Conservation (phyloP, 1,284 basidiomycete genomes). For the Sporisorium sorghi region DNA sequence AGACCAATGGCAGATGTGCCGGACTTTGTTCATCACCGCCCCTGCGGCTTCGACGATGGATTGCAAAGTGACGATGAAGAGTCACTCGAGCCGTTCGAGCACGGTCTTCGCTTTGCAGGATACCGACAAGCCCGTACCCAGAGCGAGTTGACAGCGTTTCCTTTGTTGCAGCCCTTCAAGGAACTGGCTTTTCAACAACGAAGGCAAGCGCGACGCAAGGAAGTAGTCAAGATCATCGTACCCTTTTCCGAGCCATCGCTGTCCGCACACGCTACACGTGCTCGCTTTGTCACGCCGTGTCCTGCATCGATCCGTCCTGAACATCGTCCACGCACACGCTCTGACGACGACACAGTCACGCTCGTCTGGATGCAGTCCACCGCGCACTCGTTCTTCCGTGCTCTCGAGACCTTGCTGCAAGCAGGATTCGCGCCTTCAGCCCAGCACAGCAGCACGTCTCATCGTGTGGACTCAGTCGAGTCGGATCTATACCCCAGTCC, state of each 20-base stretch:
- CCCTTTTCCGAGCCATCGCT: slow-evolving; percentile 35
- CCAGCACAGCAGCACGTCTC: slow-evolving; percentile 1
- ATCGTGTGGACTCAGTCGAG: not conserved
- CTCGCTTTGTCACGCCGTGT: slow-evolving; percentile 22
- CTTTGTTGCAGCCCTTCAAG: slow-evolving; percentile 14
- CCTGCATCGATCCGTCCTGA: not conserved
- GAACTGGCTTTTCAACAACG: slow-evolving; percentile 4
- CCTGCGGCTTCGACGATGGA: not conserved
- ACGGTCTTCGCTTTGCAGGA: slow-evolving; percentile 18
- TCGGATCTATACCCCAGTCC: slow-evolving; percentile 21
- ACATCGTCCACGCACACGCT: not conserved
- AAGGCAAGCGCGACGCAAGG: slow-evolving; percentile 18
- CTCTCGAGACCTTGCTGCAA: slow-evolving; percentile 24
- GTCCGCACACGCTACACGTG: slow-evolving; percentile 12
- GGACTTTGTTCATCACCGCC: slow-evolving; percentile 14
- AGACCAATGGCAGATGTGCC: not conserved
- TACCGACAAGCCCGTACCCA: slow-evolving; percentile 6
- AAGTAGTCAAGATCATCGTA: slow-evolving; percentile 46
- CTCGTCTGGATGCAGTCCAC: slow-evolving; percentile 38
- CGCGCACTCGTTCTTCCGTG: slow-evolving; percentile 21
- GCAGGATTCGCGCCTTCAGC: slow-evolving; percentile 1
- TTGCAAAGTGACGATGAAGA: not conserved
- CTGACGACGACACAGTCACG: not conserved
- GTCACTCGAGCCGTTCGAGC: slow-evolving; percentile 14
- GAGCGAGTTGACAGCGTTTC: not conserved